These are phyloP conservation scores for Mortierella sp. DNA, from an alignment of 371 early-diverging fungal species.

Conservation along the genomic window DNA sequence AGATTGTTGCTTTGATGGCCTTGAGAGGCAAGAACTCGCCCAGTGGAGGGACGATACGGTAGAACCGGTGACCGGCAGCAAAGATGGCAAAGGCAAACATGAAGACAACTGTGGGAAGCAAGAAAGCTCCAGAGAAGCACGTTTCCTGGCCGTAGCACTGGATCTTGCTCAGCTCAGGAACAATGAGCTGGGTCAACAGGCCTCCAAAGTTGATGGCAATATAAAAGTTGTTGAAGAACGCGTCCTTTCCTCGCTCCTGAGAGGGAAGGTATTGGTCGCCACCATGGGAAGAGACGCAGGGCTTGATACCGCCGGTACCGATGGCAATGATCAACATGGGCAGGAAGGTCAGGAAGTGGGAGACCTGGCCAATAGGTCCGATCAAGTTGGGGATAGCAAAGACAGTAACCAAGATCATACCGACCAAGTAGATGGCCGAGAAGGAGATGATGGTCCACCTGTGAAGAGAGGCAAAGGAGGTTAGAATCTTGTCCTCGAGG, in stretches of 20 bases:
- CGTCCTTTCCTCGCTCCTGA: slow-evolving; percentile 31
- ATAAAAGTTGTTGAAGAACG: slow-evolving; percentile 63
- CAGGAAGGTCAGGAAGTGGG: slow-evolving; percentile 42
- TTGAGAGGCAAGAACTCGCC: slow-evolving; percentile 63
- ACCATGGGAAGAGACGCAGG: slow-evolving; percentile 64
- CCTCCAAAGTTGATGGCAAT: slow-evolving; percentile 61
- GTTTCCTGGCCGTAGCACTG: slow-evolving; percentile 24
- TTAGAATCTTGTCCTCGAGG: too few species aligned
- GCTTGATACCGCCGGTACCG: slow-evolving; percentile 75
- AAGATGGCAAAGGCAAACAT: slow-evolving; percentile 56
- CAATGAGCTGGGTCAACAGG: slow-evolving; percentile 30
- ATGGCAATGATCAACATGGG: slow-evolving; percentile 60
- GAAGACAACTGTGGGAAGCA: slow-evolving; percentile 53
- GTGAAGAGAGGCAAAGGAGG: neutral
- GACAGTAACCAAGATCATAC: slow-evolving; percentile 52
- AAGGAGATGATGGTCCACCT: slow-evolving; percentile 69
- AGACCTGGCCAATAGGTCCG: slow-evolving; percentile 27
- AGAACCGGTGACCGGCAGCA: slow-evolving; percentile 59
- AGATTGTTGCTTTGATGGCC: slow-evolving; percentile 42
- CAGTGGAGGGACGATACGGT: slow-evolving; percentile 69
- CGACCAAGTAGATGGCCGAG: slow-evolving; percentile 65
- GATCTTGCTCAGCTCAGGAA: slow-evolving; percentile 25
- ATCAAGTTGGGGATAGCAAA: slow-evolving; percentile 43
- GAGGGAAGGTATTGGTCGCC: slow-evolving; percentile 59
- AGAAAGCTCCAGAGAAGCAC: slow-evolving; percentile 30